Base-by-base conservation (phyloP, 2,329 filamentous ascomycete genomes). In the Diaporthe helianthi region DNA sequence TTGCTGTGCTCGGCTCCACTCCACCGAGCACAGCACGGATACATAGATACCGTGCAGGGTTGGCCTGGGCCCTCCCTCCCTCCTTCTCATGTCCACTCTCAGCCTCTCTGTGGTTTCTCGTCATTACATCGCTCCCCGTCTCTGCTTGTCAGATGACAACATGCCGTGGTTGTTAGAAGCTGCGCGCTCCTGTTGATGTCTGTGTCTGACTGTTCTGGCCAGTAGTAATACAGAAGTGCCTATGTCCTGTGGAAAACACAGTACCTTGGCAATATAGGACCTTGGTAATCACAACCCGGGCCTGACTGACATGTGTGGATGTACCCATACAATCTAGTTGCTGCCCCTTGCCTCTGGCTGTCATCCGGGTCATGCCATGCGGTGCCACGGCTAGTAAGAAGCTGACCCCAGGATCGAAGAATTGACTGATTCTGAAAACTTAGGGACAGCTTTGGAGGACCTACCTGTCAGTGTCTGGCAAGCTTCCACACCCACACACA, bases 361-460 rank as follows among this genome's bases (percentile, higher is more conserved):
- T 49, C 58, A 63, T 49, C 58, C 58, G 58, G 58, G 36, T 49
- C 58, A 63, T 63, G 58, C 58, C 58, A 63, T 36, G 58, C 58
- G 26, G 15, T 63, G 58, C 58, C 58, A 63, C 58, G 29, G 58
- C 44, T 49, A 63, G 29, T 29, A 22, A 49, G 44, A 47, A n/a
- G 44, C 58, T 19, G 44, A 36, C 44, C 41, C 58, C 58, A 49
- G 44, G 44, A 38, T 38, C 3, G n/a, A n/a, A n/a, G n/a, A 63
- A 61, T 63, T 10, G 41, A 47, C 24, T 19, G 58, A 47, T 44
- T 41, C 58, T 47, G 29, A 26, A 22, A 44, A 9, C 24, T 19
- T 46, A 26, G 44, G 55, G 58, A 47, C 54, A 29, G 54, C 15
- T 60, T 36, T 44, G 54, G 54, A 8, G 44, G 29, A 38, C 13